Base-by-base conservation (phyloP, 495 filamentous ascomycete species). In the Podospora appendiculata region DNA sequence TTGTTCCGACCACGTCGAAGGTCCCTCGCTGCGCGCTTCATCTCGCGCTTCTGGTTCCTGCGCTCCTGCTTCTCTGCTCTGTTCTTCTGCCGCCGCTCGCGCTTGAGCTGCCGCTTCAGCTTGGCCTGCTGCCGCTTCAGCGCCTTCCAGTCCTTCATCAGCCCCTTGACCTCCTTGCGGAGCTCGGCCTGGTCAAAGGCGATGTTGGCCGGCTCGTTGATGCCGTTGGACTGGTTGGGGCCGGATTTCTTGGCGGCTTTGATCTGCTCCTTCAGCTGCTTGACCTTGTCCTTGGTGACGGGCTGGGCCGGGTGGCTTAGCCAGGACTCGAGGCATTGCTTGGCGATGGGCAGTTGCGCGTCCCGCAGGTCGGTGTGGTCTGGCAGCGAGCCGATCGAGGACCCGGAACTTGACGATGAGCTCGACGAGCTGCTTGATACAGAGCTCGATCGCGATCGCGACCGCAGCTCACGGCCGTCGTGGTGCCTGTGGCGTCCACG, bases 341-440 rank as follows among this genome's bases (percentile, higher is more conserved):
- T 69, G 3, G 66, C 58, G 6, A 67, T 40, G 11, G 70, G 65
- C 33, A 78, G 65, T 57, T 76, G 72, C 32, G 52, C 42, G 36
- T 72, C 70, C 9, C 57, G 57, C 0, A 79, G 63, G 40, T 71
- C 66, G 47, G 76, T 69, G 52, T 69, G 70, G 48, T 71, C 72
- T 3, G 73, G 73, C 9, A 77, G 70, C 36, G 71, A 74, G 25
- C 69, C 73, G 39, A 73, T 57, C 13, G 72, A 72, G 0, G 68
- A 68, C 35, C 61, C 4, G 8, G 60, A 60, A 34, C 54, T 61
- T 12, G 61, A 60, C 19, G 47, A 51, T 7, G 60, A 60, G 38
- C 54, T 61, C 13, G 61, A 60, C 14, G 47, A 51, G 1, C 58
- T 60, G 11, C 41, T 42, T 0, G 49, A 51, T 2, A 35, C 32